Evolutionary conservation across 1,139 yeast species (phyloP).

Genomic region (Saccharomyces hybrid): DNA sequence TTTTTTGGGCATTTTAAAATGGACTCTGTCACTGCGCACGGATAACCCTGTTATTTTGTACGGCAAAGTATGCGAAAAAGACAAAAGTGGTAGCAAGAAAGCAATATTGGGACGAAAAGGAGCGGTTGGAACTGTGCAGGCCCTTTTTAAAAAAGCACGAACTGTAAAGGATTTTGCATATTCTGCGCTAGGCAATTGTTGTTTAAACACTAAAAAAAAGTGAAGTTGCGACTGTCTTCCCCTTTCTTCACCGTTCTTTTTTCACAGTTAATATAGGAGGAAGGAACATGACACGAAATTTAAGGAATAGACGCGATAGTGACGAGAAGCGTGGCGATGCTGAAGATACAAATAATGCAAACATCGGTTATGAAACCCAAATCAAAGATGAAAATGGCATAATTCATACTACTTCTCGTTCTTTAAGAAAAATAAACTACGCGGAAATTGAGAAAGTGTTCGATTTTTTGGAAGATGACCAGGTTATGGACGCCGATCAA

Average conservation of each 20-base stretch:
- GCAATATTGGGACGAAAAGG: neutral
- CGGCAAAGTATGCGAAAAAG: neutral
- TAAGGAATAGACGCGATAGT: constrained; percentile 15
- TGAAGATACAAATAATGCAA: constrained; percentile 3
- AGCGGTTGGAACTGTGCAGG: neutral
- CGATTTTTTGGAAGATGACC: constrained; percentile 28
- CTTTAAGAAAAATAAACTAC: constrained; percentile 29
- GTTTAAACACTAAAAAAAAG: neutral
- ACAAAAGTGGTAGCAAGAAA: neutral
- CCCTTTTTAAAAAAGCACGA: neutral
- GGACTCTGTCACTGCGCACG: neutral
- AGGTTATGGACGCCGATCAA: constrained; percentile 9
- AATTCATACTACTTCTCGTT: constrained; percentile 27
- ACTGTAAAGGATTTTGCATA: neutral
- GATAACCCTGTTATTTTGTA: neutral
- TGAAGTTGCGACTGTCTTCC: neutral
- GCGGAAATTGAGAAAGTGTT: constrained; percentile 32
- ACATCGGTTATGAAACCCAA: constrained; percentile 6
- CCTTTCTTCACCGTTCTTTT: neutral
- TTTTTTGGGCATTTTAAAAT: neutral
- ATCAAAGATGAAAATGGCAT: constrained; percentile 28
- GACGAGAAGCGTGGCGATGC: neutral
- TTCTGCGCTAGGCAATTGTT: neutral
- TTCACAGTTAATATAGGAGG: neutral
- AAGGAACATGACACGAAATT: constrained; percentile 20